Evolutionary conservation across 192 early-diverging fungal genomes (phyloP).

Genomic region (Backusella tuberculispora): DNA sequence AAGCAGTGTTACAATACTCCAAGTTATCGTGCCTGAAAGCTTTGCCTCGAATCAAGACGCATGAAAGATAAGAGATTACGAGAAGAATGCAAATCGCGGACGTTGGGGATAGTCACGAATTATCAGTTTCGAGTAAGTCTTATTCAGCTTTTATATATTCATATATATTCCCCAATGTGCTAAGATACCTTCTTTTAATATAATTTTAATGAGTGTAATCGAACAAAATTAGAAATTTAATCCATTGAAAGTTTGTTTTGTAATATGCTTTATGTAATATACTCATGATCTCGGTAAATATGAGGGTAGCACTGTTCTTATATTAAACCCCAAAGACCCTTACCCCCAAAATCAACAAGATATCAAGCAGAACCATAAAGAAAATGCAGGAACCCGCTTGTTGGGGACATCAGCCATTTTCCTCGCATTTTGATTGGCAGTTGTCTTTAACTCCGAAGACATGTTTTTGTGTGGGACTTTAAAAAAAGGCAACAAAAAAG

Average conservation of each 20-base stretch:
- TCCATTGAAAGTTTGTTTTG: background rate
- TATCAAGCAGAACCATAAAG: background rate
- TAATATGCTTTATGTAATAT: background rate
- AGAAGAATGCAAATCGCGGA: background rate
- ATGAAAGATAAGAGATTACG: background rate
- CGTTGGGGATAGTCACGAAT: background rate
- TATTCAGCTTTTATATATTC: background rate
- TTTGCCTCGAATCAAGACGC: background rate
- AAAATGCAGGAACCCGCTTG: background rate
- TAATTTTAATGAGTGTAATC: background rate
- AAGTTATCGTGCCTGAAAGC: background rate
- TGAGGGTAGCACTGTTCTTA: background rate
- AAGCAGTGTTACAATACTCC: background rate
- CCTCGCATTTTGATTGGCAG: background rate
- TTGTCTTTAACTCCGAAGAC: background rate
- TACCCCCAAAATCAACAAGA: background rate
- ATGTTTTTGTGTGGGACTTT: background rate
- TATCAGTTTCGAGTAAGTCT: background rate
- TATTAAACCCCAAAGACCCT: background rate
- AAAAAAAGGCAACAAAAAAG: background rate
- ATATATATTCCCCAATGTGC: background rate
- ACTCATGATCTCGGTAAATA: background rate
- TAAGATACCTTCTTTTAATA: background rate
- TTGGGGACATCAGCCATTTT: background rate
- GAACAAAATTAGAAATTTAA: background rate